Evolutionary conservation across 495 filamentous ascomycete species (phyloP), one percentile per base, ranked within the genome.

Genomic region (Beverwykella pulmonaria): DNA sequence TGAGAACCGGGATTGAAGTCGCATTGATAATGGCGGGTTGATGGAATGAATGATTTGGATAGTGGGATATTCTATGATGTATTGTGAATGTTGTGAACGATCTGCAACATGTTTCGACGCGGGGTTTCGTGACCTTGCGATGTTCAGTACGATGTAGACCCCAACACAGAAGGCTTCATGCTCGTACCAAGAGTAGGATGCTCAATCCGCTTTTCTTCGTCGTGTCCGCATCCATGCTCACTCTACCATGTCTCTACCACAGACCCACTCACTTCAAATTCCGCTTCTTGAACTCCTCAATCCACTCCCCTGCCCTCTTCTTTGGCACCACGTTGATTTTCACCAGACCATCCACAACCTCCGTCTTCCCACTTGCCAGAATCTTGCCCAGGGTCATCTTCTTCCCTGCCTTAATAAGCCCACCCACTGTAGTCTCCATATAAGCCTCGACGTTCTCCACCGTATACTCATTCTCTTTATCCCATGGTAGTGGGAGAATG

Each of bases 391-490:
- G 73, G 22, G 86, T 79, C 58, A 91, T 77, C 74, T 92, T 95
- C 83, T 88, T 91, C n/a, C 94, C 93, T 0, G 90, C 87, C 77
- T 95, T 97, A 61, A 93, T 82, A 69, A 98, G 70, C 12, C 94
- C 95, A 0, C 93, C 92, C 0, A 81, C 78, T 17, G 79, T 73
- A 0, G 92, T 98, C 79, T 97, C 90, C 82, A 93, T 90, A 74
- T 89, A 98, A 68, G 90, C 93, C 70, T 97, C 92, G n/a, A 97
- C 90, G 8, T 70, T 75, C 7, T 79, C 75, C 0, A 79, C 69
- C 9, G 76, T 81, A 69, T 96, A 97, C 70, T 89, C 88, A 4
- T 83, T 77, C 67, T 82, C 79, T 17, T 73, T 68, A 73, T 98
- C 94, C 94, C 93, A 98, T n/a, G 91, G 90, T 68, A 88, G 67